Percentiles rank a stretch among this genome's conserved stretches.
Conservation (phyloP, 495 filamentous ascomycete genomes). For the Penicillium pulvis region DNA sequence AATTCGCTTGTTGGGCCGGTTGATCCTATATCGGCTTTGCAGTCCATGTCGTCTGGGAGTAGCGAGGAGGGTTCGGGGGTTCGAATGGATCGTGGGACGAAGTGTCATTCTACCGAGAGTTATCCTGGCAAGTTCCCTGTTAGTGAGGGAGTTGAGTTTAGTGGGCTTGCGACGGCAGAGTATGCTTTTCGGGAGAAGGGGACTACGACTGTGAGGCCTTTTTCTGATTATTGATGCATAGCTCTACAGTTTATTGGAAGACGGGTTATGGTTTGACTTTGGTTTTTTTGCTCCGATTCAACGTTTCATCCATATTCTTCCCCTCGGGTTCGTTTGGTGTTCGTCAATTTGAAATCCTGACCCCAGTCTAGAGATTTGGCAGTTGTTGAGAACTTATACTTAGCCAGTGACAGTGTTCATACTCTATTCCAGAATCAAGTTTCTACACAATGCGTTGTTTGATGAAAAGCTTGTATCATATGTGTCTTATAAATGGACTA, state of each 20-base stretch:
- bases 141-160: conserved; percentile 34
- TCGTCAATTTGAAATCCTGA: neutral
- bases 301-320: neutral
- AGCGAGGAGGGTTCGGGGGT: conserved; percentile 7
- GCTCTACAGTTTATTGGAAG: neutral
- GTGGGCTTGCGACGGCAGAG: conserved; percentile 30
- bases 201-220: conserved; percentile 37
- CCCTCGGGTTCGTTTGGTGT: neutral
- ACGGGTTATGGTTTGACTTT: neutral
- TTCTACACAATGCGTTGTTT: neutral
- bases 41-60: neutral
- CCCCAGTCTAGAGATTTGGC: neutral
- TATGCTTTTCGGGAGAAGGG: conserved; percentile 26
- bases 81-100: conserved; percentile 12
- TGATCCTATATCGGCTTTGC: conserved; percentile 1
- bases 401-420: neutral
- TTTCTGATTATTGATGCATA: conserved; percentile 31
- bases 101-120: conserved; percentile 34
- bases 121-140: conserved; percentile 41
- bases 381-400: neutral
- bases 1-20: conserved; percentile 2
- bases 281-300: neutral
- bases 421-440: neutral
- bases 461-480: neutral
- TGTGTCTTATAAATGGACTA: neutral